Conservation (phyloP, 2,329 filamentous ascomycete species). For the Colletotrichum karsti region DNA sequence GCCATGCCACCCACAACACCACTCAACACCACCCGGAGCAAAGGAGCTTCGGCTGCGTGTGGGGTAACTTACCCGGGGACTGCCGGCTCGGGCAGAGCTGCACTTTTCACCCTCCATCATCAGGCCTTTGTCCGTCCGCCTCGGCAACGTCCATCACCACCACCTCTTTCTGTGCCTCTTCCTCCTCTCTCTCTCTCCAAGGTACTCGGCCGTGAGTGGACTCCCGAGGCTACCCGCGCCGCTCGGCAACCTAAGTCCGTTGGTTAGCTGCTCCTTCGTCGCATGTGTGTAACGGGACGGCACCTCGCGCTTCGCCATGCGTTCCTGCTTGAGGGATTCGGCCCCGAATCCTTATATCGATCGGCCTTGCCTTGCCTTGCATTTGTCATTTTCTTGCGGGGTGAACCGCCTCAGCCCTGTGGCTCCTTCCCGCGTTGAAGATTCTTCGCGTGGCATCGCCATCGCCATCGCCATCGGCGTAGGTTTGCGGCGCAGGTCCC, state of each 20-base stretch:
- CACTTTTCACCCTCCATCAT: too few relatives aligned
- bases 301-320: not conserved
- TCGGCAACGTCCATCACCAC: too few relatives aligned
- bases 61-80: not conserved
- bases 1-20: not conserved
- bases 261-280: not conserved
- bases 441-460: not conserved
- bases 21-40: not conserved
- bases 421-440: not conserved
- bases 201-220: not conserved
- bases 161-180: not conserved
- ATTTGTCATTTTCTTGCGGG: not conserved
- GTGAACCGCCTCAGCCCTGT: not conserved
- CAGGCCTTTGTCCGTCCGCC: too few relatives aligned
- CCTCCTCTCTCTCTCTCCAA: not conserved
- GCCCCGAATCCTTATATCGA: not conserved
- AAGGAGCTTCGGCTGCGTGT: constrained; percentile 8
- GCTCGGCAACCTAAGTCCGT: not conserved
- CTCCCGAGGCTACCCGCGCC: not conserved
- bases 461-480: not conserved
- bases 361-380: constrained; percentile 2
- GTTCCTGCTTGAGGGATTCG: constrained; percentile 4
- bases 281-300: not conserved
- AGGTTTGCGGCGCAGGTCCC: not conserved
- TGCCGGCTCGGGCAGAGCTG: not conserved